Base-by-base conservation (phyloP, 208 protist genomes). In the Wallacemonas rigidus region DNA sequence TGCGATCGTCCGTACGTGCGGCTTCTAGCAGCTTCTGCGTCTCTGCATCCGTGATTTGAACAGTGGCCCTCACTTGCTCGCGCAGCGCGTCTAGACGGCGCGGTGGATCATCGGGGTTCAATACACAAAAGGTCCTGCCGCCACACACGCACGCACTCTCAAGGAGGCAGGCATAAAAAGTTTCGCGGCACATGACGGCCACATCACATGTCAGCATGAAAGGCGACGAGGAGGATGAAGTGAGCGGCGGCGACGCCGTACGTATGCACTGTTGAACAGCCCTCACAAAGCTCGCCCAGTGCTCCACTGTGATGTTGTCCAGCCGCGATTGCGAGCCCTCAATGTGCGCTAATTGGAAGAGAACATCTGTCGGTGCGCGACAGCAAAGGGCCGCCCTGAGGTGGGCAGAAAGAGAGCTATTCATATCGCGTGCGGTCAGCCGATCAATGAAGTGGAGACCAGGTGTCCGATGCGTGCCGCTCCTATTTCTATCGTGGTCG, bases 71-170 rank as follows among this genome's bases (percentile, higher is more conserved):
- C 9, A 78, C 70, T 38, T 68, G 69, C 12, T 40, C 36, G 11
- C 74, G 39, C 61, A 86, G 77, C 40, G 60, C 60, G 41, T 67
- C 70, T 26, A 58, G 70, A 0, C 83, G 80, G 38, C 71, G 44
- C 41, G 74, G 72, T 2, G 86, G 83, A 55, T 88, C 83, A 44
- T 69, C 67, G 3, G 75, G 81, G 62, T 82, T 85, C 35, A 86
- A 77, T 4, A 82, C 26, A 36, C 80, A 87, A 57, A 91, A 91
- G 0, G 81, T 68, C 39, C 36, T 57, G 2, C 75, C 80, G 4
- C 87, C 44, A 55, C 53, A 75, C 8, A 91, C 43, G 65, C 82
- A 91, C 15, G 73, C 78, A 39, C 73, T 80, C 71, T 88, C 86
- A 39, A 75, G 67, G 36, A 91, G 15, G 50, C 82, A 82, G 26